Evolutionary conservation across 805 yeast species (phyloP).

Genomic region (Saccharomycopsis guyanensis): DNA sequence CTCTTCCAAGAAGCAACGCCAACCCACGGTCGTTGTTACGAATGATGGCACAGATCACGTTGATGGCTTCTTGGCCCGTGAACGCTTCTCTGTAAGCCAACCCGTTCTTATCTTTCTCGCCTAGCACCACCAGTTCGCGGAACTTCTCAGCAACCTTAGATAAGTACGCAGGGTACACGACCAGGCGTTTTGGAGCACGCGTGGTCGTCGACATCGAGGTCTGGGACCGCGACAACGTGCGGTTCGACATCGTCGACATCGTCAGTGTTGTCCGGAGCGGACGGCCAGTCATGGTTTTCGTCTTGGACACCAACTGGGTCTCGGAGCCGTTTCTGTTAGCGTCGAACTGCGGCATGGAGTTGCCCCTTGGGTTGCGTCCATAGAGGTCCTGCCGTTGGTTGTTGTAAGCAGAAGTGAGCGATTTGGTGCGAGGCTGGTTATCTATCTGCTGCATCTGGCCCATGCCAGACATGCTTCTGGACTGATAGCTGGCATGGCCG

Average conservation of each 20-base stretch:
- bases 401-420: constrained; percentile 7
- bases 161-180: constrained; percentile 82
- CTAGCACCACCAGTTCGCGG: constrained; percentile 57
- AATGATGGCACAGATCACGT: constrained; percentile 75
- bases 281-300: constrained; percentile 2
- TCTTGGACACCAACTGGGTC: neutral
- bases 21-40: constrained; percentile 86
- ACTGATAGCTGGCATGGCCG: constrained; percentile 1
- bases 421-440: constrained; percentile 10
- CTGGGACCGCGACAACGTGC: constrained; percentile 6
- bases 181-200: constrained; percentile 36
- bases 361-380: neutral
- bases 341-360: neutral
- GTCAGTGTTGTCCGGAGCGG: constrained; percentile 6
- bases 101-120: constrained; percentile 84
- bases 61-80: constrained; percentile 91
- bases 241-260: constrained; percentile 3
- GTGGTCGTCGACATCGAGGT: constrained; percentile 8
- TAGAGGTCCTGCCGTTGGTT: neutral
- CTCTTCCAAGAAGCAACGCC: constrained; percentile 82
- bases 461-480: constrained; percentile 1
- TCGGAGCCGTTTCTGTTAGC: neutral
- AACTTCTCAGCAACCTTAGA: constrained; percentile 79
- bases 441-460: neutral
- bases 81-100: constrained; percentile 86